Base-by-base conservation (phyloP, 768 basidiomycete genomes). In the Boletus reticuloceps region DNA sequence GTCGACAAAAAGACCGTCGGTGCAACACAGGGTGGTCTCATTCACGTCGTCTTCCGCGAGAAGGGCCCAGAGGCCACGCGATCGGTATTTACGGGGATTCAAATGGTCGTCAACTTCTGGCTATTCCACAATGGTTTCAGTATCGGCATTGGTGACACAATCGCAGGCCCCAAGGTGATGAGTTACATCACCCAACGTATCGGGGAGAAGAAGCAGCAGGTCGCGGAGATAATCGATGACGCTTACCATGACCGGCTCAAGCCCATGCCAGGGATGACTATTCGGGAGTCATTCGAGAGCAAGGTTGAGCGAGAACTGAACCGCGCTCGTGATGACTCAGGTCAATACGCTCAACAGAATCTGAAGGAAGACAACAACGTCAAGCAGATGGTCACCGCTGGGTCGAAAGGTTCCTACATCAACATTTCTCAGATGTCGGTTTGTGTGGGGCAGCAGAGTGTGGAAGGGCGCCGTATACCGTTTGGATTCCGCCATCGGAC, bases 361-460 rank as follows among this genome's bases (percentile, higher is more conserved):
- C 78, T 98, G 81, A 98, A 98, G 80, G 92, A 93, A 71, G 95
- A 97, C 75, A 98, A 99, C 80, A 98, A 98, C 64, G 95, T 98
- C 77, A 99, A 98, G 81, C 97, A 98, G 82, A 99, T 99, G 97
- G 96, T 98, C 67, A 93, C 96, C 7, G 95, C 97, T 11, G 97
- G 97, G 25, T 97, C 97, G 13, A 98, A 99, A 74, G 94, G 95
- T 73, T 94, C 94, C 0, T 95, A 94, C 79, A 99, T 98, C 82
- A 99, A 99, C 74, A 98, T 99, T 66, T 98, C 97, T 12, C 97
- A 99, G 75, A 98, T 98, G 97, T 96, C 96, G 17, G 95, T 95
- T 53, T 94, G 94, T 79, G 97, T 99, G 40, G 97, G 97, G 25
- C 97, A 98, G 74, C 96, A 98, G 75, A 89, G 86, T 64, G 96